Evolutionary conservation across 208 protist species (phyloP).

Genomic region (Leishmania tropica): DNA sequence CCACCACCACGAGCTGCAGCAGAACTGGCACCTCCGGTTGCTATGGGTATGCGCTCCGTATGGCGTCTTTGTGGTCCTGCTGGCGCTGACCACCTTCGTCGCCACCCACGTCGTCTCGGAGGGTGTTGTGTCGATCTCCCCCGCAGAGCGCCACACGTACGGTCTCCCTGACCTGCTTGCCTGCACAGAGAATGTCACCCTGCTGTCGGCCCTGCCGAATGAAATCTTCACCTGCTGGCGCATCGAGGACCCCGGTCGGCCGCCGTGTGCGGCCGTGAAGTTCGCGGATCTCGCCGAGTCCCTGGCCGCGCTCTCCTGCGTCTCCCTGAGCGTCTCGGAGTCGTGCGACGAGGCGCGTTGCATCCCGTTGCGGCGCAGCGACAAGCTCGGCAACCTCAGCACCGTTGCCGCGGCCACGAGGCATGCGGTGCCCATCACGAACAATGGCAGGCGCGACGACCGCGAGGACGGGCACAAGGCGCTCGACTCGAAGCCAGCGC

Average conservation of each 20-base stretch:
- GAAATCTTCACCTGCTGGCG: slow-evolving; percentile 8
- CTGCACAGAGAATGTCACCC: slow-evolving; percentile 23
- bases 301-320: slow-evolving; percentile 15
- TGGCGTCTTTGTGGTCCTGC: slow-evolving; percentile 10
- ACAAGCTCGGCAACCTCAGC: background rate
- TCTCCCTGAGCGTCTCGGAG: background rate
- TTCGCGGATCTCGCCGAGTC: slow-evolving; percentile 7
- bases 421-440: background rate
- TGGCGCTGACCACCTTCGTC: slow-evolving; percentile 14
- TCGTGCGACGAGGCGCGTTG: slow-evolving; percentile 5
- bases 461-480: too few species aligned
- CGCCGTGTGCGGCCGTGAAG: slow-evolving; percentile 15
- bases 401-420: background rate
- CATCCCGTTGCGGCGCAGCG: background rate
- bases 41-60: slow-evolving; percentile 12
- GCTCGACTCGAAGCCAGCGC: background rate
- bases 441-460: background rate
- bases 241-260: background rate
- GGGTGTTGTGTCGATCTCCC: slow-evolving; percentile 14
- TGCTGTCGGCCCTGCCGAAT: slow-evolving; percentile 11
- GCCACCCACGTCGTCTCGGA: slow-evolving; percentile 15
- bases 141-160: slow-evolving; percentile 20
- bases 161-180: slow-evolving; percentile 13
- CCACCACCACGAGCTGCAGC: background rate
- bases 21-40: slow-evolving; percentile 8